Evolutionary conservation across 2,329 filamentous ascomycete genomes (phyloP).

Genomic region (Atkinsonella texensis): DNA sequence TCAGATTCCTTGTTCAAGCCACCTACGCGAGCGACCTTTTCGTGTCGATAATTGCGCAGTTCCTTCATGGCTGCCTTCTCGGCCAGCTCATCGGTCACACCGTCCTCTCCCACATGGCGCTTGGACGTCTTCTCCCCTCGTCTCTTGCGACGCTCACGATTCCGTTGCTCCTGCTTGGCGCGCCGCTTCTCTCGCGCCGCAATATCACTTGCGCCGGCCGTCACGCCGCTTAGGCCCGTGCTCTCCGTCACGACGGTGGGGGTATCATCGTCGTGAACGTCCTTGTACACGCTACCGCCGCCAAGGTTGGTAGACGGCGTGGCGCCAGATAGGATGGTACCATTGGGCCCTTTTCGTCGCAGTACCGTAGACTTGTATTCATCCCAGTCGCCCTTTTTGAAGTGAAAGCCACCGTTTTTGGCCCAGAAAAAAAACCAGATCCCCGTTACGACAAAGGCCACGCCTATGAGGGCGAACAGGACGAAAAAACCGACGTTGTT

Average conservation of each 20-base stretch:
- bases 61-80: slow-evolving; percentile 55
- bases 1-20: slow-evolving; percentile 78
- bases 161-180: slow-evolving; percentile 38
- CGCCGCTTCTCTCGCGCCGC: slow-evolving; percentile 43
- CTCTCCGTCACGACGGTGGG: slow-evolving; percentile 34
- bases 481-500: slow-evolving; percentile 66
- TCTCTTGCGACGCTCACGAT: slow-evolving; percentile 22
- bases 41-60: slow-evolving; percentile 72
- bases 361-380: slow-evolving; percentile 96
- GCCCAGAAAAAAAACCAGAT: slow-evolving; percentile 99
- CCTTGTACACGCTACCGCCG: slow-evolving; percentile 75
- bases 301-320: slow-evolving; percentile 74
- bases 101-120: slow-evolving; percentile 43
- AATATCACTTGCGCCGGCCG: slow-evolving; percentile 44
- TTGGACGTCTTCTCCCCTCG: slow-evolving; percentile 24
- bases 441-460: slow-evolving; percentile 56
- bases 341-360: slow-evolving; percentile 78
- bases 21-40: slow-evolving; percentile 76
- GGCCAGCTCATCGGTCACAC: slow-evolving; percentile 49
- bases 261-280: slow-evolving; percentile 43
- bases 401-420: slow-evolving; percentile 88
- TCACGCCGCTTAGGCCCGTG: slow-evolving; percentile 40
- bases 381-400: slow-evolving; percentile 81
- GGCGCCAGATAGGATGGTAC: slow-evolving; percentile 70
- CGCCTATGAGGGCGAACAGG: slow-evolving; percentile 74